Conservation (phyloP, 2,329 filamentous ascomycete genomes). For the Alternaria rosae region DNA sequence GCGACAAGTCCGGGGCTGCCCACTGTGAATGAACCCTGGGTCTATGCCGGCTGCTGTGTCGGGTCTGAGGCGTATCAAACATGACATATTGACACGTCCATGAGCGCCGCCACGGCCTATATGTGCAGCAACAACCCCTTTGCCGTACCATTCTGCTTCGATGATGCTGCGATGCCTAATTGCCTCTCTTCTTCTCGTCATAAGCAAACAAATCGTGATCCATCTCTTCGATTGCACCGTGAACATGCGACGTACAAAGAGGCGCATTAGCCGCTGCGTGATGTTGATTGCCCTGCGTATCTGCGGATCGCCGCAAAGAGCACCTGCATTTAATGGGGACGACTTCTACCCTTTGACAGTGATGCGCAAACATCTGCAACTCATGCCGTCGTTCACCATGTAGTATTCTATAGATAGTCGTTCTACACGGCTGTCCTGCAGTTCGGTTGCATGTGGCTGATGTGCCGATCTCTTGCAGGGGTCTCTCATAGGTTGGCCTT, state of each 20-base stretch:
- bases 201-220: conserved; percentile 2
- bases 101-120: not conserved
- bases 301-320: not conserved
- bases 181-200: not conserved
- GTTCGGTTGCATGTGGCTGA: conserved; percentile 23
- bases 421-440: conserved; percentile 16
- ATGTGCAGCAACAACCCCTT: not conserved
- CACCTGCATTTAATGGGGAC: not conserved
- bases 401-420: conserved; percentile 9
- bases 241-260: conserved; percentile 22
- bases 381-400: not conserved
- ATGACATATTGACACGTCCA: conserved; percentile 5
- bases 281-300: conserved; percentile 12
- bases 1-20: conserved; percentile 23
- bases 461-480: conserved; percentile 24
- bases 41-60: conserved; percentile 19
- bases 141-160: not conserved
- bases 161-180: not conserved
- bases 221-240: conserved; percentile 21
- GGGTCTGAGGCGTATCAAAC: conserved; percentile 17
- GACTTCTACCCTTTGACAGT: not conserved
- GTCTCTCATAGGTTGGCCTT: conserved; percentile 18
- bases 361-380: not conserved
- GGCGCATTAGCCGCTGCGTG: conserved; percentile 27
- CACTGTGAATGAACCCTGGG: conserved; percentile 20